phyloP scores from a whole-genome alignment of 768 basidiomycete species.

The Collybiopsis luxurians region DNA sequence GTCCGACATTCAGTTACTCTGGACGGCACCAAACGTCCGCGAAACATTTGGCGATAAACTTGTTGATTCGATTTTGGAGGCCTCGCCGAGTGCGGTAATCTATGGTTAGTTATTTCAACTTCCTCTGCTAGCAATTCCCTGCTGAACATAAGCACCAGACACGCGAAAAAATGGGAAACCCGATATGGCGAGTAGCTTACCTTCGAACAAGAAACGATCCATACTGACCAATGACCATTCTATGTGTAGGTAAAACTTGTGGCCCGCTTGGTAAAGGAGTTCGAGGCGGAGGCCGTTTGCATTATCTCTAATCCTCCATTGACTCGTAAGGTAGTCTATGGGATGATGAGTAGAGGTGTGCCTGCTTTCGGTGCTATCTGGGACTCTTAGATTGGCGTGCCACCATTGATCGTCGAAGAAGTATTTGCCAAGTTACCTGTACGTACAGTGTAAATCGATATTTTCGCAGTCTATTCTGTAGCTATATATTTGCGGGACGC shows the following conservation, averaged over 20 bases:
- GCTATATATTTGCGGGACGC: background rate
- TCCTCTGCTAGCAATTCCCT: background rate
- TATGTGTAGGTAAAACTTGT: constrained; percentile 22
- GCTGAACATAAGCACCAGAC: constrained; percentile 17
- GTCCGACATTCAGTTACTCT: constrained; percentile 32
- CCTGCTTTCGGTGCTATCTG: constrained; percentile 41
- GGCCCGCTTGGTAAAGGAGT: constrained; percentile 33
- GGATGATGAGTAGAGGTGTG: constrained; percentile 37
- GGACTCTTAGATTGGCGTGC: constrained; percentile 26
- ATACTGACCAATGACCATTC: constrained; percentile 17
- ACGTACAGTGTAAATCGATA: too few species aligned
- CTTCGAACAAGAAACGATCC: background rate
- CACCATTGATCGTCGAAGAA: too few species aligned
- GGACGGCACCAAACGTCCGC: constrained; percentile 38
- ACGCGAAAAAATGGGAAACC: constrained; percentile 34
- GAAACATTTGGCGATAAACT: constrained; percentile 43
- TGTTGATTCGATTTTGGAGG: constrained; percentile 33
- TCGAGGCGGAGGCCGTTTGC: constrained; percentile 38
- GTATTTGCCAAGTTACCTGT: too few species aligned
- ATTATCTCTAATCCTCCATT: constrained; percentile 40
- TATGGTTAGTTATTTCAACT: constrained; percentile 26
- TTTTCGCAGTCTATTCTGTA: too few species aligned
- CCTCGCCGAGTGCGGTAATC: constrained; percentile 32
- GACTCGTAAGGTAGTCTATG: constrained; percentile 38
- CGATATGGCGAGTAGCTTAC: constrained; percentile 21